Base-by-base conservation (phyloP, 805 yeast species). In the Teunomyces lycoperdinae region DNA sequence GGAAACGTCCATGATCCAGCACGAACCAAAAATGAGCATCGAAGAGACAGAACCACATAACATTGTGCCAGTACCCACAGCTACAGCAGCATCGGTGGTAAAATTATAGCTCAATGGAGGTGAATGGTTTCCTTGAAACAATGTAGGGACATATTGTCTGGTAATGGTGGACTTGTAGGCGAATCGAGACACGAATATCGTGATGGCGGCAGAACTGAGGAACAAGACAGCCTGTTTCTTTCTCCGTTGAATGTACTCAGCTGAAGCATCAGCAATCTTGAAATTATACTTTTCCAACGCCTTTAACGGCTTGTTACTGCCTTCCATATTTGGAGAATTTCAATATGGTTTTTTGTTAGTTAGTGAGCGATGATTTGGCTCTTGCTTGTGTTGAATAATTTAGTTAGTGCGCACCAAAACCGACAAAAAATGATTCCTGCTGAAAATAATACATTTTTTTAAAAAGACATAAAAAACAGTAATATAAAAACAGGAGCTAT, bases 71-170 rank as follows among this genome's bases (percentile, higher is more conserved):
- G 87, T 84, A 0, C 85, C 81, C 2, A 91, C 89, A 0, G 97
- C 97, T 35, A 83, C 81, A 30, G 89, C 80, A 1, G 96, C 96
- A 63, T 90, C 96, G 46, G 81, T 79, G 51, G 87, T 82, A 61
- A 87, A 83, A 28, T 87, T 84, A 59, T 84, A 86, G 35, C 73
- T 60, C n/a, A 82, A 74, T 4, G 96, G 96, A 2, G 95, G 95
- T 48, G 81, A 78, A 58, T 89, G 92, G 66, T 90, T 90, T 9
- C 91, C 89, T 57, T 88, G 90, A 66, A 87, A 91, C 57, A 83
- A 74, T 38, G 77, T 77, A 6, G 97, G 97, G 5, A 81, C 70
- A 66, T 80, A 89, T 65, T 85, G 83, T 56, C 96, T 76, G 20
- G 84, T 70, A 33, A 81, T 71, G 3, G 92, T 84, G 14, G 94